These are phyloP conservation scores for Arxiozyma slooffiae DNA, from an alignment of 1,139 yeast species.

Conservation along the genomic window DNA sequence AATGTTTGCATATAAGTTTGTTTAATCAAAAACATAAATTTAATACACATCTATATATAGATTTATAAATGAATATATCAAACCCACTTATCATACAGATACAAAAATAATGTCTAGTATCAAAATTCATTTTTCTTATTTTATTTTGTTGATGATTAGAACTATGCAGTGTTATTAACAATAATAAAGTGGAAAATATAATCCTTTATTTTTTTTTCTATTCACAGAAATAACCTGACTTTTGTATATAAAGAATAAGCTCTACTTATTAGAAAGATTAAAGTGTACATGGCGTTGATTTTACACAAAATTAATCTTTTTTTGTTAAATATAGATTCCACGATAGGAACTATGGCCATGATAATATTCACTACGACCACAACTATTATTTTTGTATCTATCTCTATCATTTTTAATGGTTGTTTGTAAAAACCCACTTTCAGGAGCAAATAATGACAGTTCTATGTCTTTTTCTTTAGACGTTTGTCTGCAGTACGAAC, in stretches of 20 bases:
- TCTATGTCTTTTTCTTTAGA: constrained; percentile 8
- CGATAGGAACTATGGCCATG: constrained; percentile 16
- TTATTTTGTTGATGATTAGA: neutral
- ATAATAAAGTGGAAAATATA: neutral
- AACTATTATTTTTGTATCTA: constrained; percentile 11
- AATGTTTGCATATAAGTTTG: neutral
- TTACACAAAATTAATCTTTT: neutral
- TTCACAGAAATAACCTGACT: neutral
- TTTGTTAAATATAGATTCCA: constrained; percentile 5
- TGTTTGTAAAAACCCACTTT: constrained; percentile 21
- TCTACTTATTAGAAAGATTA: neutral
- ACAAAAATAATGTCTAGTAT: neutral
- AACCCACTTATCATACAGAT: neutral
- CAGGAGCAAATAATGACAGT: constrained; percentile 22
- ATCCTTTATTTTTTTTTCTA: neutral
- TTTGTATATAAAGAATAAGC: neutral
- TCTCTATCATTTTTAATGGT: constrained; percentile 7
- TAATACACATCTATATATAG: too few relatives aligned
- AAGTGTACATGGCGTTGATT: neutral
- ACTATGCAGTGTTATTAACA: neutral
- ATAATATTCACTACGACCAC: constrained; percentile 11
- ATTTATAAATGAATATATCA: too few relatives aligned
- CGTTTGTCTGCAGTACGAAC: constrained; percentile 5
- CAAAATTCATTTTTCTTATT: neutral
- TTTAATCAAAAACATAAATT: neutral